A percentile compares a stretch with the other conserved stretches of the same genome.
These are phyloP conservation scores for Aspergillus conjunctus DNA, from an alignment of 495 filamentous ascomycete genomes.

Conservation along the genomic window DNA sequence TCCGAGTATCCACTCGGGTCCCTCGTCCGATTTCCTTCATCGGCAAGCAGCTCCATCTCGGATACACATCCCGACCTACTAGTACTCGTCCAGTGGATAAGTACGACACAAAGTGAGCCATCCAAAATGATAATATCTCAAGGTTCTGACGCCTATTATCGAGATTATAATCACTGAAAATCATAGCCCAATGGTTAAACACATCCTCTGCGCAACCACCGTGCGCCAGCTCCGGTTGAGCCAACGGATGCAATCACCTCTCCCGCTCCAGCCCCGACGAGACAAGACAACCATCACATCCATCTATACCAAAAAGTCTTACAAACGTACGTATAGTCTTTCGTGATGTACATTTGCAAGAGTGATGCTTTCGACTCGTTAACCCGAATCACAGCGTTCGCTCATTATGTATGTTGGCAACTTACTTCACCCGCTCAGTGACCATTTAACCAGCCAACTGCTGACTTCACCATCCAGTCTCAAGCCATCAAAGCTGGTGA, in stretches of 20 bases:
- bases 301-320: not conserved
- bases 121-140: too few species aligned
- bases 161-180: too few species aligned
- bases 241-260: not conserved
- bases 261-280: not conserved
- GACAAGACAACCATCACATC: not conserved
- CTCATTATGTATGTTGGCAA: conserved; percentile 18
- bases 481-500: conserved; percentile 23
- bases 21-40: not conserved
- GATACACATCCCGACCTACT: too few species aligned
- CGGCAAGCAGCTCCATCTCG: not conserved
- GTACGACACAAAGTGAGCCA: not conserved
- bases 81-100: too few species aligned
- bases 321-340: not conserved
- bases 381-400: conserved; percentile 3
- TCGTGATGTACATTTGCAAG: not conserved
- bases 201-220: not conserved
- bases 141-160: too few species aligned
- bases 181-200: too few species aligned
- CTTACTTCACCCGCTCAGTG: too few species aligned
- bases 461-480: conserved; percentile 8
- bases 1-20: not conserved
- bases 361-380: not conserved
- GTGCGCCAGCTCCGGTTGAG: not conserved
- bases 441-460: not conserved